phyloP scores from a whole-genome alignment of 177 flowering plant species.

The Vitis hybrid region DNA sequence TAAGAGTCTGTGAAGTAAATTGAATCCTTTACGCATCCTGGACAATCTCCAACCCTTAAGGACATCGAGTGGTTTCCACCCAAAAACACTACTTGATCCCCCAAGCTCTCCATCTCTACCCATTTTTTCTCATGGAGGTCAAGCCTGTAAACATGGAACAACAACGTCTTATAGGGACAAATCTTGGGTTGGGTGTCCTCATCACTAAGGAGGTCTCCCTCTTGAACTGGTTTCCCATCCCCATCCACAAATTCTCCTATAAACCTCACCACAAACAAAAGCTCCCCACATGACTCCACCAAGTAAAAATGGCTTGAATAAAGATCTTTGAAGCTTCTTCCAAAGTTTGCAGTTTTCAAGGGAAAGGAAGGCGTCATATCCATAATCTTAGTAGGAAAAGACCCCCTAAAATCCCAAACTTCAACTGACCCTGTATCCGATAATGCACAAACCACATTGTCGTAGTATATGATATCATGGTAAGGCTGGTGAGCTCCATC shows the following conservation, averaged over 20 bases:
- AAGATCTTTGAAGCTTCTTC: not conserved
- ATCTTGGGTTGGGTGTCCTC: not conserved
- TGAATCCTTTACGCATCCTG: constrained; percentile 2
- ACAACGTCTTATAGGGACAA: constrained; percentile 3
- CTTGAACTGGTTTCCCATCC: constrained; percentile 2
- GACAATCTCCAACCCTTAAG: not conserved
- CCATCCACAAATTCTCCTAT: constrained; percentile 12
- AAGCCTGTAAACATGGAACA: constrained; percentile 3
- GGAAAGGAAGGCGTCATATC: not conserved
- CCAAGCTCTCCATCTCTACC: not conserved
- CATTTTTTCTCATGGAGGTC: not conserved
- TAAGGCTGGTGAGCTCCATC: not conserved
- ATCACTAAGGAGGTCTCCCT: not conserved
- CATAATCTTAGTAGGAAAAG: not conserved
- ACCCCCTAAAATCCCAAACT: constrained; percentile 5
- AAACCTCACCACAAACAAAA: constrained; percentile 6
- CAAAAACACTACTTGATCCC: no score
- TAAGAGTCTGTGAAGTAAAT: not conserved
- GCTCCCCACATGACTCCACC: not conserved
- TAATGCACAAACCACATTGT: not conserved
- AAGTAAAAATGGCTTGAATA: not conserved
- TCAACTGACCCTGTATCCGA: not conserved
- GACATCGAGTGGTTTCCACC: not conserved
- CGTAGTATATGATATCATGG: not conserved
- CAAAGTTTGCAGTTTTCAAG: no score